Conservation (phyloP, 2,329 filamentous ascomycete genomes). For the Oidium heveae region DNA sequence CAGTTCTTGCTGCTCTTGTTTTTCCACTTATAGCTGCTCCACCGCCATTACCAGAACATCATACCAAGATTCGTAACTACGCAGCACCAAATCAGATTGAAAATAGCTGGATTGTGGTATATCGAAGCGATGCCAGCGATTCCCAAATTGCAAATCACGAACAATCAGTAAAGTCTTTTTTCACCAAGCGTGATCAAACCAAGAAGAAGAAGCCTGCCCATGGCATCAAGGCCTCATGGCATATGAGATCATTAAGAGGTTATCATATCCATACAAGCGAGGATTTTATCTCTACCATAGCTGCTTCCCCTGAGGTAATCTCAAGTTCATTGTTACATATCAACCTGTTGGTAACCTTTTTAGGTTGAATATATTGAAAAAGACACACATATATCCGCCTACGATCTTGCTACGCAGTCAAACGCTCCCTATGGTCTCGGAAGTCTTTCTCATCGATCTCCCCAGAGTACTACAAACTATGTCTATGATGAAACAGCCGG, state of each 20-base stretch:
- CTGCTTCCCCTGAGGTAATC: too few species aligned
- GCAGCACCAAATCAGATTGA: constrained; percentile 23
- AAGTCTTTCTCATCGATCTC: constrained; percentile 11
- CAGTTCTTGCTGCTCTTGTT: constrained; percentile 10
- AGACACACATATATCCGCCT: constrained; percentile 12
- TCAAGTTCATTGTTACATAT: too few species aligned
- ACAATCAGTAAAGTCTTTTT: constrained; percentile 20
- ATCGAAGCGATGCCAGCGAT: constrained; percentile 26
- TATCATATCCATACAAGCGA: too few species aligned
- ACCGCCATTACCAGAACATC: constrained; percentile 1
- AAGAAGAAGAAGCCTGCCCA: too few species aligned
- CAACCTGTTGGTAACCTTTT: too few species aligned
- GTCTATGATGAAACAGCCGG: constrained; percentile 15
- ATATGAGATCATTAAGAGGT: too few species aligned
- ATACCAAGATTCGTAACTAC: constrained; percentile 19
- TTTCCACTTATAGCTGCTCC: constrained; percentile 10
- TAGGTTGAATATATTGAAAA: constrained; percentile 13
- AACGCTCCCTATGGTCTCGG: constrained; percentile 13
- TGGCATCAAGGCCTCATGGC: too few species aligned
- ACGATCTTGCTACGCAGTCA: constrained; percentile 9
- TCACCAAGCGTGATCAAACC: constrained; percentile 33
- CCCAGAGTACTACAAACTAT: constrained; percentile 9
- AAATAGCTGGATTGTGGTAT: constrained; percentile 38
- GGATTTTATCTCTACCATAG: too few species aligned
- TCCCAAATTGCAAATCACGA: constrained; percentile 25